Evolutionary conservation across 176 grass and related monocot species (phyloP), one percentile per base, ranked within the genome.

Genomic region (Rhipidocladum racemiflorum): DNA sequence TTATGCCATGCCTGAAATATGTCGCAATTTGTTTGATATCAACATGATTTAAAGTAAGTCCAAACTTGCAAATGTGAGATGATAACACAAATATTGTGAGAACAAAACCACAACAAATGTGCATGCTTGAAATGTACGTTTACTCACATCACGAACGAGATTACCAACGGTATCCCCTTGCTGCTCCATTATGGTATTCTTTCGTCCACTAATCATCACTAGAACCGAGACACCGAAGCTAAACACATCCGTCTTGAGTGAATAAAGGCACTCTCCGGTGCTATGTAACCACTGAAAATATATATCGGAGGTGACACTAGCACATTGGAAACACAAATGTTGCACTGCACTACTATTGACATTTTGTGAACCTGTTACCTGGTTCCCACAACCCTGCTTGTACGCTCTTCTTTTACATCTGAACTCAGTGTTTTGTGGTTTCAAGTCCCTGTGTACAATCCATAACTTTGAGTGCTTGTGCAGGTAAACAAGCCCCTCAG

Each of bases 161-260:
- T 59, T 75, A 3, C 83, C 86, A 73, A 86, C 44, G 42, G 75
- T 74, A 65, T 89, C 79, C 25, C 68, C 90, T 60, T 40, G 71
- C 17, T 60, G n/a, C 12, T 76, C 30, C 2, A 63, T 12, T 25
- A 85, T 70, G 25, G 16, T 76, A 60, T 89, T 92, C 62, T 72
- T 89, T 61, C 55, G 48, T 24, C 90, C 80, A 17, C 53, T 89
- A 1, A 92, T 69, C 35, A 76, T 89, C 71, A 51, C 87, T 10
- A 92, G 78, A 81, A 75, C 55, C 30, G 76, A 28, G 4, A 92
- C 45, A 1, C 87, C 87, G 3, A 92, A 92, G 64, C 90, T 92
- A 44, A 92, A 92, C 4, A 81, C 90, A 45, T 92, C 87, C 9
- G 87, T 86, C 87, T 89, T 92, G 10, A 81, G 6, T 5, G 87